A percentile compares a stretch with the other conserved stretches of the same genome.
These are phyloP conservation scores for Coemansia sp. DNA, from an alignment of 192 early-diverging fungal species.

Conservation along the genomic window DNA sequence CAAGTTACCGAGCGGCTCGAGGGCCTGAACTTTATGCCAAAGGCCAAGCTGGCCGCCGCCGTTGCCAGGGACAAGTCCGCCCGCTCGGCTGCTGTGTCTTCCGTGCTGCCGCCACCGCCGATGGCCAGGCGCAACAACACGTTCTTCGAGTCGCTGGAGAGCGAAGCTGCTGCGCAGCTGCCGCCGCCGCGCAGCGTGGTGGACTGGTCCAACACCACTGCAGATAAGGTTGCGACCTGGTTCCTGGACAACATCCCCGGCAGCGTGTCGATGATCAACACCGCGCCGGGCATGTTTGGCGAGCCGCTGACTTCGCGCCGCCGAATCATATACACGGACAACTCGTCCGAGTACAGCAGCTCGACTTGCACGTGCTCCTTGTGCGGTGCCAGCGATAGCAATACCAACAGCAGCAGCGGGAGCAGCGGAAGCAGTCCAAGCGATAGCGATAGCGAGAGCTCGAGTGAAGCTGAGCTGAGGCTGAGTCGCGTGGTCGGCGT, in stretches of 20 bases:
- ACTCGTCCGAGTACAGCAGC: slow-evolving; percentile 23
- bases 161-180: slow-evolving; percentile 15
- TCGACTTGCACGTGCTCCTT: slow-evolving; percentile 46
- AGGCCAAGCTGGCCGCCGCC: neutral
- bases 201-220: slow-evolving; percentile 41
- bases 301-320: slow-evolving; percentile 20
- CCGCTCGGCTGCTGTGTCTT: neutral
- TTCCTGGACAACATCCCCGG: slow-evolving; percentile 54
- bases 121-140: neutral
- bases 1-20: slow-evolving; percentile 47
- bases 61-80: neutral
- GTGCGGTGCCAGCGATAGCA: slow-evolving; percentile 11
- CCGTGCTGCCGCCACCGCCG: neutral
- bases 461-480: neutral
- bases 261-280: slow-evolving; percentile 38
- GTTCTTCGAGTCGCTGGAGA: slow-evolving; percentile 20
- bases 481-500: neutral
- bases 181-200: slow-evolving; percentile 45
- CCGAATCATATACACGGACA: slow-evolving; percentile 19
- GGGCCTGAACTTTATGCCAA: slow-evolving; percentile 19
- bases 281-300: slow-evolving; percentile 31
- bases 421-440: neutral
- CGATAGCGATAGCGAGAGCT: neutral
- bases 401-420: neutral
- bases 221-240: slow-evolving; percentile 52